These are phyloP conservation scores for Mycena venus DNA, from an alignment of 768 basidiomycete genomes.

Conservation along the genomic window DNA sequence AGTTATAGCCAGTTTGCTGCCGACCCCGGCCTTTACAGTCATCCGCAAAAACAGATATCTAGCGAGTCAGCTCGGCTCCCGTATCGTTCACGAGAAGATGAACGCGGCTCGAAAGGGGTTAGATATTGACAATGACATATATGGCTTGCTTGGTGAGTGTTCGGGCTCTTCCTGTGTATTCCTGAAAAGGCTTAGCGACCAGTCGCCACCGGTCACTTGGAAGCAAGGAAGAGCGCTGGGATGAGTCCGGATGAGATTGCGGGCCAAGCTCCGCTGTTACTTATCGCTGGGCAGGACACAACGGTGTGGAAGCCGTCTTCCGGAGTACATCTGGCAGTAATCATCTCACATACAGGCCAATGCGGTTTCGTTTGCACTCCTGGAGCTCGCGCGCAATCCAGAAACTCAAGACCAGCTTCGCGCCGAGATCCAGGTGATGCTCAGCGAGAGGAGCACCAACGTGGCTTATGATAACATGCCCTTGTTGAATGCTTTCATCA, in stretches of 20 bases:
- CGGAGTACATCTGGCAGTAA: not conserved
- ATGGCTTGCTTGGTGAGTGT: not conserved
- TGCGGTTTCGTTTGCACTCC: too few relatives aligned
- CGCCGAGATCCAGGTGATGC: too few relatives aligned
- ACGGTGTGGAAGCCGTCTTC: not conserved
- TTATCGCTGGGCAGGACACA: not conserved
- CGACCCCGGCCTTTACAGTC: not conserved
- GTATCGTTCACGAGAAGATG: not conserved
- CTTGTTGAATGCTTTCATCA: too few relatives aligned
- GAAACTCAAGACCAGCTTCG: too few relatives aligned
- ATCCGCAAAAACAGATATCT: not conserved
- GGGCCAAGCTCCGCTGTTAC: not conserved
- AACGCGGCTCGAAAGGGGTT: not conserved
- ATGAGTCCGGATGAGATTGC: not conserved
- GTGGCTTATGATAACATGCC: too few relatives aligned
- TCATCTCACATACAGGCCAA: not conserved
- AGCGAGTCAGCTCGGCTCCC: not conserved
- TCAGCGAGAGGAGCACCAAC: too few relatives aligned
- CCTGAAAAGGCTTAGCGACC: not conserved
- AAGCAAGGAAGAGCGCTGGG: not conserved
- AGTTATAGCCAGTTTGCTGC: not conserved
- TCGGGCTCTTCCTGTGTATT: not conserved
- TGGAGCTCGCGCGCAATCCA: too few relatives aligned
- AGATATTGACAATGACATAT: not conserved
- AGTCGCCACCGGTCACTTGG: not conserved